Evolutionary conservation across 2,329 filamentous ascomycete species (phyloP), one percentile per base, ranked within the genome.

Genomic region (Arthrobotrys sinensis): DNA sequence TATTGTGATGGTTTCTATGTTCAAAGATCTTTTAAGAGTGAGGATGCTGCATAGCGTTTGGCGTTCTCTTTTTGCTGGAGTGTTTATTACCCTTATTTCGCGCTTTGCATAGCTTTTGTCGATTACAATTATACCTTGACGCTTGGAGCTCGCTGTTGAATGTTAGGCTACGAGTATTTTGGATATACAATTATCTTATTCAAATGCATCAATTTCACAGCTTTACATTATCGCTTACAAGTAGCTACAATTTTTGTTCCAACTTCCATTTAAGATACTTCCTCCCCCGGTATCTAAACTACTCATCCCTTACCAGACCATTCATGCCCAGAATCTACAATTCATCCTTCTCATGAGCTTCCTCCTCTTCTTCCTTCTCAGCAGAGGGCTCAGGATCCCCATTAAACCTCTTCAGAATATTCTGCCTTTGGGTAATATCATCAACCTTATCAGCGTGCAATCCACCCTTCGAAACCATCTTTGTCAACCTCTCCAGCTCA

Each of bases 401-500:
- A 38, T 67, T 40, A 38, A 79, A 79, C 28, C 64, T 69, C 64
- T 48, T 79, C 64, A 79, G 36, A 19, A 79, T 79, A 28, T 79
- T 79, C 46, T 66, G 57, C 57, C 65, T 62, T 24, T 48, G 40
- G 7, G 68, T 75, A 14, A 79, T 57, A 66, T 79, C 76, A 46
- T 79, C 76, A n/a, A 79, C 19, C 76, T 75, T 79, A 28, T 79
- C 70, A 16, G 50, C 50, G 11, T 75, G 43, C 45, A 79, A 45
- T 7, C 63, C 64, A 19, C 70, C 76, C 55, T 64, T 67, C 4
- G 50, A 14, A 10, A 79, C 43, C 69, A 79, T 69, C 53, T 75
- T 75, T 3, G 38, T 55, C 64, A 79, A 70, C 36, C 76, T 73
- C 38, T 40, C 69, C 94, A 96, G 97, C 32, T 90, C 87, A 81